Evolutionary conservation across 306 rosid genomes (phyloP).

Genomic region (Oemleria cerasiformis): DNA sequence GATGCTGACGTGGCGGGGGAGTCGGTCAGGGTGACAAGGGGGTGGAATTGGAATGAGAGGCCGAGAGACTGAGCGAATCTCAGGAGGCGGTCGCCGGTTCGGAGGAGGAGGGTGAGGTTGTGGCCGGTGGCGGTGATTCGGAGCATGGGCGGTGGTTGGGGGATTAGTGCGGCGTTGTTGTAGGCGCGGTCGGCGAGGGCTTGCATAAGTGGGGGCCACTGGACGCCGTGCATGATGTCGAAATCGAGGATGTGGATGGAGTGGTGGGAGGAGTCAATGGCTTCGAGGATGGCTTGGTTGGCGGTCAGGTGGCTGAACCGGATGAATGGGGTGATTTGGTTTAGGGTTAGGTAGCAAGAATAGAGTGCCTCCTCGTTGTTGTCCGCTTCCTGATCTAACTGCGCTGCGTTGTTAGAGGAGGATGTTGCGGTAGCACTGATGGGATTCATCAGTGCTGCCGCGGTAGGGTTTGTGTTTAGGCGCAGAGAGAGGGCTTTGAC

Average conservation of each 20-base stretch:
- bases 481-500: slow-evolving; percentile 39
- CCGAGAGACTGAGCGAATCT: slow-evolving; percentile 48
- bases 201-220: slow-evolving; percentile 66
- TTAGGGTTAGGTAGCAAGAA: slow-evolving; percentile 45
- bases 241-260: slow-evolving; percentile 51
- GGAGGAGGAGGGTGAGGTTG: slow-evolving; percentile 32
- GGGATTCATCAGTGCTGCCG: background rate
- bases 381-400: background rate
- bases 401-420: background rate
- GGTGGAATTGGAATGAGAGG: slow-evolving; percentile 46
- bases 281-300: slow-evolving; percentile 55
- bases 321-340: slow-evolving; percentile 52
- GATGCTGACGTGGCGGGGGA: background rate
- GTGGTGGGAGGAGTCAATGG: slow-evolving; percentile 32
- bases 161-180: background rate
- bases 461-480: slow-evolving; percentile 13
- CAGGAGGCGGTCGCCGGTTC: slow-evolving; percentile 49
- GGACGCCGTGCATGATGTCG: slow-evolving; percentile 57
- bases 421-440: background rate
- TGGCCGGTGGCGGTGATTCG: slow-evolving; percentile 52
- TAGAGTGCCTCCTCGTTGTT: slow-evolving; percentile 21
- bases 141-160: slow-evolving; percentile 40
- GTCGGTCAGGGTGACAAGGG: slow-evolving; percentile 26
- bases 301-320: slow-evolving; percentile 53
- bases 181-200: slow-evolving; percentile 47